phyloP scores from a whole-genome alignment of 129 eudicot species.

The Heracleum sosnowskyi region DNA sequence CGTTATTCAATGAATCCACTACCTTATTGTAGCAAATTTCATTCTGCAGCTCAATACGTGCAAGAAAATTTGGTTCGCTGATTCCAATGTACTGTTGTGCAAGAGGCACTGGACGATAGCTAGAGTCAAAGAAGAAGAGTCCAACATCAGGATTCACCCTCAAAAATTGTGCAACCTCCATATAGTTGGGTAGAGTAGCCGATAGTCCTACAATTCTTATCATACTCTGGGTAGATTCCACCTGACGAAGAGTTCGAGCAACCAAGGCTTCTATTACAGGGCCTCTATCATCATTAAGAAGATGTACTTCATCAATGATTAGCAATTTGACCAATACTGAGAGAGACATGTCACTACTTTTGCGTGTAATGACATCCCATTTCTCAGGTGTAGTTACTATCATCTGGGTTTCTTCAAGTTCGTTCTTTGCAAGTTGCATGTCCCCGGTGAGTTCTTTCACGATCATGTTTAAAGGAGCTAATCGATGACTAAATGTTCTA shows the following conservation, averaged over 20 bases:
- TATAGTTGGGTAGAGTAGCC: constrained; percentile 91
- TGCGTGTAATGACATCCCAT: constrained; percentile 99
- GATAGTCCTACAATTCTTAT: constrained; percentile 96
- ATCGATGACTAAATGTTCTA: constrained; percentile 73
- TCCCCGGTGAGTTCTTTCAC: constrained; percentile 98
- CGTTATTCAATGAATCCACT: constrained; percentile 67
- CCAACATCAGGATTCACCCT: constrained; percentile 91
- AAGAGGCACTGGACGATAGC: constrained; percentile 98
- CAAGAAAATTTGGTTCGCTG: constrained; percentile 65
- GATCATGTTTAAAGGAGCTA: constrained; percentile 74
- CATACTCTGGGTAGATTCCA: constrained; percentile 94
- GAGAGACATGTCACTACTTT: constrained; percentile 97
- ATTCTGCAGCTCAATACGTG: constrained; percentile 69
- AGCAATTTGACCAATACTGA: constrained; percentile 91
- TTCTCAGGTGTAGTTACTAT: constrained; percentile 98
- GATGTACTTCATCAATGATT: constrained; percentile 97
- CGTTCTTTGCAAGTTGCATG: constrained; percentile 89
- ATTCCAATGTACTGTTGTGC: constrained; percentile 94
- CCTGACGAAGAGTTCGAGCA: constrained; percentile 99
- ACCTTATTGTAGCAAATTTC: constrained; percentile 90
- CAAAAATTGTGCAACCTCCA: constrained; percentile 97
- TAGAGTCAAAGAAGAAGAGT: constrained; percentile 91
- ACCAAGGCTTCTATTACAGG: constrained; percentile 97
- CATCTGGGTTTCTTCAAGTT: constrained; percentile 99
- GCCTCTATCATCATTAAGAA: constrained; percentile 94